These are phyloP conservation scores for Erysimum cheiri DNA, from an alignment of 441 rosid genomes.

Conservation along the genomic window DNA sequence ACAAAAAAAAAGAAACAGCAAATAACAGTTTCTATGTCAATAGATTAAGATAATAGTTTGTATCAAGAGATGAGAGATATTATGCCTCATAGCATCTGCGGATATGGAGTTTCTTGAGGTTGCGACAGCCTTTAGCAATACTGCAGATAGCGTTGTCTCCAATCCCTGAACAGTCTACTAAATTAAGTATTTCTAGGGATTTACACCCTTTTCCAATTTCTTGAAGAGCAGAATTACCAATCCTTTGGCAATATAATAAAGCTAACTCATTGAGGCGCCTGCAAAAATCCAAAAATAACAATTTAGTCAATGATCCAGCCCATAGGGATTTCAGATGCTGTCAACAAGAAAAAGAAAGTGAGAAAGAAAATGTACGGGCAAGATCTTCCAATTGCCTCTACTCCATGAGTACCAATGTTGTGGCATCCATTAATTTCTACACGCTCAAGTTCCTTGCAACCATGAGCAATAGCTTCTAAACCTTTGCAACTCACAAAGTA, in stretches of 20 bases:
- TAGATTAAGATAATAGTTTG: not conserved
- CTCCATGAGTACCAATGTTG: conserved; percentile 79
- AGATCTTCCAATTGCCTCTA: conserved; percentile 78
- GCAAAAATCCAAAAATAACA: conserved; percentile 36
- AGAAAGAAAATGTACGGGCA: conserved; percentile 63
- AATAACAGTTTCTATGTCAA: conserved; percentile 18
- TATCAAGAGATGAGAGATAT: conserved; percentile 29
- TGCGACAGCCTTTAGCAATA: conserved; percentile 84
- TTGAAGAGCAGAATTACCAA: conserved; percentile 68
- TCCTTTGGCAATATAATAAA: conserved; percentile 82
- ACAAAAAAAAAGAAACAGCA: not conserved
- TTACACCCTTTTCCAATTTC: conserved; percentile 85
- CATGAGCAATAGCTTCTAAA: conserved; percentile 76
- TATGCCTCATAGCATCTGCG: conserved; percentile 89
- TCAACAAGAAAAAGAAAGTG: conserved; percentile 23
- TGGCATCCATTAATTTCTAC: conserved; percentile 94
- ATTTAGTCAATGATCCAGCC: conserved; percentile 1
- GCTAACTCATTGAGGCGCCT: conserved; percentile 82
- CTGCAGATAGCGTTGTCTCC: conserved; percentile 80
- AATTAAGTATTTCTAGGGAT: conserved; percentile 76
- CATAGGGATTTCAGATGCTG: not conserved
- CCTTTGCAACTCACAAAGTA: conserved; percentile 76
- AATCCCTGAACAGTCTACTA: conserved; percentile 84
- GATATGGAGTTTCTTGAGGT: conserved; percentile 85
- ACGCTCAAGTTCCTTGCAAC: conserved; percentile 79